A percentile compares a stretch with the other conserved stretches of the same genome.
phyloP scores from a whole-genome alignment of 2,329 filamentous ascomycete species.

The Metarhizium guizhouense region DNA sequence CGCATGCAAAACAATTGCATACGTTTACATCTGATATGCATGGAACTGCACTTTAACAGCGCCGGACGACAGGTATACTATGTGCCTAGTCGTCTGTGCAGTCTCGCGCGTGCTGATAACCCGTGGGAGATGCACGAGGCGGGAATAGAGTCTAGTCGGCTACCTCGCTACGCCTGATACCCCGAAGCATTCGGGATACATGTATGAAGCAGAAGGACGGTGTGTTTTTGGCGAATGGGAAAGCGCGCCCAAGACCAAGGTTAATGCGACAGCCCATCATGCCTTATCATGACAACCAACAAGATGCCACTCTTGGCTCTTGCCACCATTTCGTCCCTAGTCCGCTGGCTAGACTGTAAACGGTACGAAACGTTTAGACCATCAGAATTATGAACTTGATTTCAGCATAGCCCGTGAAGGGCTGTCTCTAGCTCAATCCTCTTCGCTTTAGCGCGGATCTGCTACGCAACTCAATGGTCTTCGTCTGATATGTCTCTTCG shows the following conservation, averaged over 20 bases:
- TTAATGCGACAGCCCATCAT: background rate
- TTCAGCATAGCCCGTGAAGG: background rate
- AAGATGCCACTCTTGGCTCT: background rate
- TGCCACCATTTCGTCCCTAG: too few species aligned
- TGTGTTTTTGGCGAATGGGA: background rate
- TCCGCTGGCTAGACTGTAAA: too few species aligned
- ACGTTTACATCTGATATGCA: too few species aligned
- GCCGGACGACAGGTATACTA: too few species aligned
- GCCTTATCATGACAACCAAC: background rate
- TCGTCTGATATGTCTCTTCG: background rate
- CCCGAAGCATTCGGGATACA: background rate
- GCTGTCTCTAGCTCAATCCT: background rate
- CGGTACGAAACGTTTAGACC: background rate
- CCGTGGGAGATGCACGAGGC: too few species aligned
- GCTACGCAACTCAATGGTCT: background rate
- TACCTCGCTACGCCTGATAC: background rate
- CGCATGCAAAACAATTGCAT: too few species aligned
- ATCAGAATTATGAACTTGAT: background rate
- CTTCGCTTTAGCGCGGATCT: background rate
- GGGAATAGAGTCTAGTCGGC: background rate
- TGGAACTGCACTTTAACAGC: too few species aligned
- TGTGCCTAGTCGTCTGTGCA: too few species aligned
- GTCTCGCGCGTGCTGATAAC: too few species aligned
- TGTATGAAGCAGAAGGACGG: background rate
- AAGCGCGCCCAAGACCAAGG: too few species aligned